phyloP scores from a whole-genome alignment of 306 rosid species.

The Argentina anserina region DNA sequence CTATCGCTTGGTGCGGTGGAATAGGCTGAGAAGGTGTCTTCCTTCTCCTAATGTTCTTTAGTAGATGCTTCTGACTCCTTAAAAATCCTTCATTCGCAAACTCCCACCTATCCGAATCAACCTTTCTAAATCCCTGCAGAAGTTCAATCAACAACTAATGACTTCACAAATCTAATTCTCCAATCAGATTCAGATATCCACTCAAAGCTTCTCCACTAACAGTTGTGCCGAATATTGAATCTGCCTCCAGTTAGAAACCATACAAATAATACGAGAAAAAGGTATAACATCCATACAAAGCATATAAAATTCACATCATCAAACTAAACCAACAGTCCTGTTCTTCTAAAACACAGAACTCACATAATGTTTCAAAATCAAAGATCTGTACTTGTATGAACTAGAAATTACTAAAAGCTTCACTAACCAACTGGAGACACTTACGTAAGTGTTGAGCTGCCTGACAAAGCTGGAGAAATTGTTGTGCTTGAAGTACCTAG shows the following conservation, averaged over 20 bases:
- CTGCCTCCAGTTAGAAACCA: not conserved
- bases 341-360: not conserved
- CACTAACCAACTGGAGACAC: constrained; percentile 25
- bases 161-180: constrained; percentile 8
- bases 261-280: not conserved
- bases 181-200: constrained; percentile 9
- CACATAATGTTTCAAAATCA: not conserved
- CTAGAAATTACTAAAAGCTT: not conserved
- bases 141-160: constrained; percentile 23
- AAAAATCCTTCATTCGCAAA: constrained; percentile 78
- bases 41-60: constrained; percentile 63
- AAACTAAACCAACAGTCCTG: not conserved
- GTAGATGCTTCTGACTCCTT: constrained; percentile 59
- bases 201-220: constrained; percentile 6
- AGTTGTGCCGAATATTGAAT: not conserved
- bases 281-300: not conserved
- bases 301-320: not conserved
- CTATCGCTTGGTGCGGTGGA: constrained; percentile 39
- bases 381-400: not conserved
- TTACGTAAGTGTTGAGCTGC: constrained; percentile 89
- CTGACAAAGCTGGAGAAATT: constrained; percentile 93
- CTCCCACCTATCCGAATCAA: constrained; percentile 80
- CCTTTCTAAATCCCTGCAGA: constrained; percentile 79
- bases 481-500: constrained; percentile 76
- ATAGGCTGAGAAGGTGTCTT: constrained; percentile 48